phyloP scores from a whole-genome alignment of 2,329 filamentous ascomycete species.

The Apiospora saccharicola region DNA sequence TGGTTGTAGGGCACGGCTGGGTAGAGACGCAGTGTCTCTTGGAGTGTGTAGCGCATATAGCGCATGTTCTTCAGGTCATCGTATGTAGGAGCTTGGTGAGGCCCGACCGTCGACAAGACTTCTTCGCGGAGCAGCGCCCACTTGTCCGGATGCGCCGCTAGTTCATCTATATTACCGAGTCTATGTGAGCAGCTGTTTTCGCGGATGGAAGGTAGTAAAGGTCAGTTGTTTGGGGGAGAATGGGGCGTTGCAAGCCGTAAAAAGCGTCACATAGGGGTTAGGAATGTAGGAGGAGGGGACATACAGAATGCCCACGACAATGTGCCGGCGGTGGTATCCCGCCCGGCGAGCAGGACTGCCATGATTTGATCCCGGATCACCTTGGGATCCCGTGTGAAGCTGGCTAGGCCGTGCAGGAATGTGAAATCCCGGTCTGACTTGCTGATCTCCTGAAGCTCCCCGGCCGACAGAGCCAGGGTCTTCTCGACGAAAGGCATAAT shows the following conservation, averaged over 20 bases:
- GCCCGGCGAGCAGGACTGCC: constrained; percentile 74
- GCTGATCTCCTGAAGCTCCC: constrained; percentile 73
- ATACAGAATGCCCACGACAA: constrained; percentile 68
- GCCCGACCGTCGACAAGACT: constrained; percentile 62
- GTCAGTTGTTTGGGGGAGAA: not conserved
- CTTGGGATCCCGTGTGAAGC: constrained; percentile 67
- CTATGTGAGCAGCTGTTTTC: not conserved
- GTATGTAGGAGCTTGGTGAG: constrained; percentile 60
- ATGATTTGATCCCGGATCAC: constrained; percentile 80
- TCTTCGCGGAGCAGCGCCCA: constrained; percentile 67
- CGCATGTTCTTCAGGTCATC: constrained; percentile 74
- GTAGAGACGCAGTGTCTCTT: constrained; percentile 51
- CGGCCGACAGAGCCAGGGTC: constrained; percentile 66
- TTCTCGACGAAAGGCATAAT: constrained; percentile 74
- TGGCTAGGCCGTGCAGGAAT: constrained; percentile 75
- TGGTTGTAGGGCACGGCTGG: constrained; percentile 68
- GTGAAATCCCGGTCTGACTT: constrained; percentile 73
- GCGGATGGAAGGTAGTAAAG: not conserved
- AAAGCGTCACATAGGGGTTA: not conserved
- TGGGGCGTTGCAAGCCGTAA: not conserved
- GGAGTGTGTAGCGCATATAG: constrained; percentile 65
- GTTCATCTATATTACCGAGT: constrained; percentile 51
- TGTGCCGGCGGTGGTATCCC: constrained; percentile 74
- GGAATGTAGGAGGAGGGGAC: not conserved
- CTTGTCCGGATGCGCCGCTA: constrained; percentile 65